Evolutionary conservation across 352 stramenopile genomes (phyloP), one percentile per base, ranked within the genome.

Genomic region (Phytophthora nicotianae): DNA sequence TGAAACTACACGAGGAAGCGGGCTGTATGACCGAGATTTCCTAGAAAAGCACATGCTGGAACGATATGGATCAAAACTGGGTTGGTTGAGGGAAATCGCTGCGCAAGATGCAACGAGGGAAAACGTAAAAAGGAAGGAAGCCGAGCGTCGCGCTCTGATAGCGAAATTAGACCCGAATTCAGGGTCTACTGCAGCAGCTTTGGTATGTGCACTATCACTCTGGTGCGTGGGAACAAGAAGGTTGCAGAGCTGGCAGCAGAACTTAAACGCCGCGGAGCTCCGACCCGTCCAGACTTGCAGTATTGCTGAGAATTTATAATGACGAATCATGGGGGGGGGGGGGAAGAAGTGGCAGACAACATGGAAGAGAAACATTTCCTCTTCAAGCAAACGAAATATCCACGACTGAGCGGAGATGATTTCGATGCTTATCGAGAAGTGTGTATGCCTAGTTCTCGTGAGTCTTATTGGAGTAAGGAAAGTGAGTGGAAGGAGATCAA

Each of bases 401-500:
- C 37, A 16, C 14, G 37, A 21, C 37, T 43, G n/a, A 43, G 37
- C 37, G 37, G 37, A 21, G 37, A 43, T 43, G 9, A 26, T 16
- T 27, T 46, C 19, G 19, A 26, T 14, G 17, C 9, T 26, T 5
- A 5, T 1, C 17, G 19, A 26, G 1, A 11, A n/a, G 17, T 27
- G 16, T 16, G 11, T 9, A 13, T 46, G 16, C 17, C 19, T 16
- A 19, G 17, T 21, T 21, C 37, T 19, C 5, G 0, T 43, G n/a
- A 21, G 16, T 9, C 37, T 17, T 43, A 43, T 6, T 2, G 2
- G 14, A 5, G 13, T 23, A 5, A 68, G 45, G 35, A 40, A n/a
- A 5, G 32, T n/a, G 32, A 38, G 11, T 38, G 42, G 16, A 40
- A 64, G 7, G 35, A 49, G 4, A 41, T n/a, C 26, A 68, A 42